Evolutionary conservation across 1,139 yeast genomes (phyloP), one percentile per base, ranked within the genome.

Genomic region (Nakaseomyces delphensis): DNA sequence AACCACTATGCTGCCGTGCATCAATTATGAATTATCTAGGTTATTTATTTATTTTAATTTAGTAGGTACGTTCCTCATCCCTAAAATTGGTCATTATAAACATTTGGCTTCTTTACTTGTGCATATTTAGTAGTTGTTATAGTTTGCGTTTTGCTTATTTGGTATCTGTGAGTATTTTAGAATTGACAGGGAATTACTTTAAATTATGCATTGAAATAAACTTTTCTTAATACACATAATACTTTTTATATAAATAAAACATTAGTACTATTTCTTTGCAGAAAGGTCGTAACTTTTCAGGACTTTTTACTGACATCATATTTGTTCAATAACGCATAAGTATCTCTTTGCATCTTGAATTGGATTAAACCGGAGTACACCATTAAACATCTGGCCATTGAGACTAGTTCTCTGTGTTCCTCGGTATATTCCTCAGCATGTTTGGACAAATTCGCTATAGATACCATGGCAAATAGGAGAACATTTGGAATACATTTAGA

Each of bases 361-460:
- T 87, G 96, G 32, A 91, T 83, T 81, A 91, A 83, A 44, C 97
- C 97, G 10, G 97, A 95, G 62, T 83, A 93, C 2, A 89, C 77
- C 86, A 89, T 86, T 63, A 95, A 83, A 63, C 95, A 83, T 48
- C 76, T 75, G 13, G 75, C 70, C 18, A 68, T 63, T 1, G 57
- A 50, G 32, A 51, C 48, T 19, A 79, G 64, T 23, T 73, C 73
- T 37, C 70, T 68, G 39, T 76, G 73, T 46, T 76, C 77, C 49
- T 71, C 73, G 43, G 73, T 76, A 48, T 75, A 74, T 14, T 74
- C 70, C 16, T 68, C 64, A 1, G 56, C 51, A 36, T 68, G 68
- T 51, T 71, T 69, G 46, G 76, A 73, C 49, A 82, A 64, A 49
- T 76, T 79, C 6, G 82, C 74, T 43, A 86, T 73, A 56, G 87